Percentiles rank a stretch among this genome's conserved stretches.
Evolutionary conservation across 2,329 filamentous ascomycete genomes (phyloP).

Genomic region (Colletotrichum kahawae): DNA sequence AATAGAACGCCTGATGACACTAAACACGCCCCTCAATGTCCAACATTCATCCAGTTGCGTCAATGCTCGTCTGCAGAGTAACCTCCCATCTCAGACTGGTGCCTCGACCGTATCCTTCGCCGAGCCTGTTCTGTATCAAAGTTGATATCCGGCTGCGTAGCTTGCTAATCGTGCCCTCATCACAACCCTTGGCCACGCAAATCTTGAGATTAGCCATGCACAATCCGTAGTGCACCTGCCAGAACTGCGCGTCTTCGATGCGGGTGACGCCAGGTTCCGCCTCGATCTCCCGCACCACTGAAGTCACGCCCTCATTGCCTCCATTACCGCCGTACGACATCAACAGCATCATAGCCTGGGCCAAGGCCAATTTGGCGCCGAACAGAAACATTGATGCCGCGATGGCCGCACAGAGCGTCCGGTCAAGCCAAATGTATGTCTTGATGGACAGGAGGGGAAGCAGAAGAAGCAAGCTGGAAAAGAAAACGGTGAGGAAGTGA

Average conservation of each 20-base stretch:
- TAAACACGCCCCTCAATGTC: not conserved
- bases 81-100: conserved; percentile 90
- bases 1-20: not conserved
- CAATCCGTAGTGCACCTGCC: conserved; percentile 97
- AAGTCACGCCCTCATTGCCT: conserved; percentile 60
- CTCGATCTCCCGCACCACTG: conserved; percentile 85
- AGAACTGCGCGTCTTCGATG: conserved; percentile 92
- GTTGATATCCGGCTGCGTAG: conserved; percentile 78
- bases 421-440: conserved; percentile 85
- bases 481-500: conserved; percentile 91
- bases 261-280: conserved; percentile 75
- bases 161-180: conserved; percentile 74
- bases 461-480: conserved; percentile 79
- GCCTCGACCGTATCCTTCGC: conserved; percentile 84
- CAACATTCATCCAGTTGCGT: conserved; percentile 25
- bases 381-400: conserved; percentile 88
- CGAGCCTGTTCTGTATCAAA: conserved; percentile 83
- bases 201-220: conserved; percentile 95
- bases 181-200: conserved; percentile 65
- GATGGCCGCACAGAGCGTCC: conserved; percentile 79
- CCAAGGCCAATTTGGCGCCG: conserved; percentile 81
- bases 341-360: conserved; percentile 90
- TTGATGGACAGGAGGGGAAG: conserved; percentile 81
- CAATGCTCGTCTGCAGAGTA: conserved; percentile 74
- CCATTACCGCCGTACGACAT: conserved; percentile 74